Evolutionary conservation across 2,329 filamentous ascomycete species (phyloP).

Genomic region (Pseudocercospora eumusae): DNA sequence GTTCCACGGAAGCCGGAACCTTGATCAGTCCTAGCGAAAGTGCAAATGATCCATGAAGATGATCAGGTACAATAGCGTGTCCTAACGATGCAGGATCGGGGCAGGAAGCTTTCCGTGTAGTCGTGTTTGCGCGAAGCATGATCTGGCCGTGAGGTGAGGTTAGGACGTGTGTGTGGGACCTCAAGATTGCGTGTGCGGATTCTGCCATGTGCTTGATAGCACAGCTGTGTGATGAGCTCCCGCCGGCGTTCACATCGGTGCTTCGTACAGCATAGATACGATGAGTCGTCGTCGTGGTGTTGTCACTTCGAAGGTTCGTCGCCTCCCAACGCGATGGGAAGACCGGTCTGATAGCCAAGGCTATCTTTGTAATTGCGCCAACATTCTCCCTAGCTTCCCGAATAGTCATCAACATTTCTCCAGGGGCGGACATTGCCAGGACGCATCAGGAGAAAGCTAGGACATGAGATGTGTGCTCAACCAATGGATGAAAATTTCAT

Average conservation of each 20-base stretch:
- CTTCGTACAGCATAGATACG: background rate
- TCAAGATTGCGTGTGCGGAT: background rate
- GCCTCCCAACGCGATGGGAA: background rate
- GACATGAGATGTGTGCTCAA: background rate
- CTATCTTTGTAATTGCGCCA: background rate
- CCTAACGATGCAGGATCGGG: background rate
- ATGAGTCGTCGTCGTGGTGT: background rate
- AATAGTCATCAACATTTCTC: slow-evolving; percentile 5
- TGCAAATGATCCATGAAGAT: background rate
- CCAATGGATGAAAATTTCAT: background rate
- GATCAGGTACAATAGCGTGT: background rate
- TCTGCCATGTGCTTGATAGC: background rate
- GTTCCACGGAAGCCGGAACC: background rate
- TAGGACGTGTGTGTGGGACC: background rate
- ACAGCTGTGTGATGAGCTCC: background rate
- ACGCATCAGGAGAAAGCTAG: slow-evolving; percentile 3
- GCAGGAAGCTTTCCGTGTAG: background rate
- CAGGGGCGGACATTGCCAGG: background rate
- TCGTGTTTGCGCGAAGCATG: background rate
- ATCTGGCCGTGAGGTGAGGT: background rate
- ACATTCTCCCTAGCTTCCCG: background rate
- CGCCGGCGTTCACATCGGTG: background rate
- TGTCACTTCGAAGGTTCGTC: background rate
- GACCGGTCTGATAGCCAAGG: background rate
- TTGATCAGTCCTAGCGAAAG: background rate